Conservation (phyloP, 768 basidiomycete species). For the Amanita pallidorosea region DNA sequence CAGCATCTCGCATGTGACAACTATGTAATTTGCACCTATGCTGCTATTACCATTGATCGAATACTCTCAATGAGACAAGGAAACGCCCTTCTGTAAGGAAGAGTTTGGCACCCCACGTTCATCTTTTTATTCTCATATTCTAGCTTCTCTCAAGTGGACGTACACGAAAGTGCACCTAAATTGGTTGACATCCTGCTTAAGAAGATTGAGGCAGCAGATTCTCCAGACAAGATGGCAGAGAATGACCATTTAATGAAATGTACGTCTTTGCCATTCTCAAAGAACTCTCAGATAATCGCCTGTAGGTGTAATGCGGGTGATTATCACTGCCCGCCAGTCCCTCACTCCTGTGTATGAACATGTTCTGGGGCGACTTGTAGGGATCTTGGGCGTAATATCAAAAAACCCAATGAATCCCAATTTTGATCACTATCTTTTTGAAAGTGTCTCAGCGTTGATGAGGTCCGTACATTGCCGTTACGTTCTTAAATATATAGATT, state of each 20-base stretch:
- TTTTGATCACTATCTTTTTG: slow-evolving; percentile 97
- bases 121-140: not conserved
- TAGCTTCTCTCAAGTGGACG: slow-evolving; percentile 83
- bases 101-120: not conserved
- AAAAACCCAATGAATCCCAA: slow-evolving; percentile 97
- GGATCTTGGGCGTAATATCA: slow-evolving; percentile 78
- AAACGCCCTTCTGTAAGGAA: slow-evolving; percentile 55
- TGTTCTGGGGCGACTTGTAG: slow-evolving; percentile 63
- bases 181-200: slow-evolving; percentile 62
- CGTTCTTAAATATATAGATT: not conserved
- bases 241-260: slow-evolving; percentile 99
- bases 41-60: slow-evolving; percentile 96
- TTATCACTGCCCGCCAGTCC: slow-evolving; percentile 77
- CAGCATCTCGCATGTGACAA: slow-evolving; percentile 74
- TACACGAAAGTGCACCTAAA: slow-evolving; percentile 70
- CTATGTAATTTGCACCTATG: slow-evolving; percentile 93
- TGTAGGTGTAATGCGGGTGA: slow-evolving; percentile 87
- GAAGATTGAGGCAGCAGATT: slow-evolving; percentile 70
- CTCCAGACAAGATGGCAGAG: slow-evolving; percentile 89
- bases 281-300: slow-evolving; percentile 4
- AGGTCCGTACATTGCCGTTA: slow-evolving; percentile 32
- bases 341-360: slow-evolving; percentile 58
- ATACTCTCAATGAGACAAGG: slow-evolving; percentile 85
- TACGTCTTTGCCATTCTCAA: slow-evolving; percentile 24
- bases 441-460: slow-evolving; percentile 90